These are phyloP conservation scores for Magnusiomyces suaveolens DNA, from an alignment of 1,139 yeast genomes.

Conservation along the genomic window DNA sequence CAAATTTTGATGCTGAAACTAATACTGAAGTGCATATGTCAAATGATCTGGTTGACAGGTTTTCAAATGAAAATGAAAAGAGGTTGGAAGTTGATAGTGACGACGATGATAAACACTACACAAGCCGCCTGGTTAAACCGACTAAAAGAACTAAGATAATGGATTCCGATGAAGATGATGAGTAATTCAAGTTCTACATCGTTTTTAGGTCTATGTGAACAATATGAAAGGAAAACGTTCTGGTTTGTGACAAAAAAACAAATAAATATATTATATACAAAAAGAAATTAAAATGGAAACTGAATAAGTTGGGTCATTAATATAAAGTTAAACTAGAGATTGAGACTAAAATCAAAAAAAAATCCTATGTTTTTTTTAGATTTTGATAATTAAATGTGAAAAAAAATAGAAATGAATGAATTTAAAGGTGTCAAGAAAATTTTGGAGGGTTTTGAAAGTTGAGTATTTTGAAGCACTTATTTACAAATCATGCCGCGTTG, in stretches of 20 bases:
- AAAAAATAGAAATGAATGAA: not conserved
- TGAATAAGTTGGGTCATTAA: no score
- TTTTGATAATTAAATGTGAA: not conserved
- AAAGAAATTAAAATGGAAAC: no score
- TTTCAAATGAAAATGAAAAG: not conserved
- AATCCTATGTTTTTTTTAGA: no score
- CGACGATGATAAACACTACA: slow-evolving; percentile 12
- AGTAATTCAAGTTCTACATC: no score
- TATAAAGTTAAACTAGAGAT: no score
- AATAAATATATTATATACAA: no score
- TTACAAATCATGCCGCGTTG: slow-evolving; percentile 26
- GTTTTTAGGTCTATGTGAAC: no score
- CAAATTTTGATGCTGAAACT: not conserved
- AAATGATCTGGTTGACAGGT: not conserved
- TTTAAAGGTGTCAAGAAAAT: not conserved
- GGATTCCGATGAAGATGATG: slow-evolving; percentile 17
- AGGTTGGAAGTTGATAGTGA: slow-evolving; percentile 4
- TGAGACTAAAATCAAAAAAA: no score
- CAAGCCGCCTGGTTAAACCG: slow-evolving; percentile 5
- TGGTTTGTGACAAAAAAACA: no score
- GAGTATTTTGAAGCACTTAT: not conserved
- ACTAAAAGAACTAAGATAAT: slow-evolving; percentile 8
- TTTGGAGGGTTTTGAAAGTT: not conserved
- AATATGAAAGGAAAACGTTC: no score
- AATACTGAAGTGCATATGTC: not conserved